Percentiles rank a stretch among this genome's conserved stretches.
Evolutionary conservation across 2,329 filamentous ascomycete species (phyloP).

Genomic region (Graphilbum fragrans): DNA sequence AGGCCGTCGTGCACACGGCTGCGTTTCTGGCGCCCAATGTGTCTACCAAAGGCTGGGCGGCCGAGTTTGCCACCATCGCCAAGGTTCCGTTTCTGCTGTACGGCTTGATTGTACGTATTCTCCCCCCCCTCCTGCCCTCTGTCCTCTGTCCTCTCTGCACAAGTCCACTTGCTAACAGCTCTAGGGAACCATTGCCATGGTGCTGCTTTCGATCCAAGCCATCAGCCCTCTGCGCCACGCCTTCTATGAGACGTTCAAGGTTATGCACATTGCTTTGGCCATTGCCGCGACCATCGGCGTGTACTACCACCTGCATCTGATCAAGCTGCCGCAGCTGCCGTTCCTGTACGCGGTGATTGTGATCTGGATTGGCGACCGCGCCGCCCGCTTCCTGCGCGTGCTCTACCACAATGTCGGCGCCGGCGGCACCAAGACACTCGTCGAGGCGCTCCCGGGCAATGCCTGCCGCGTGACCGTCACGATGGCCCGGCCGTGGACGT

Average conservation of each 20-base stretch:
- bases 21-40: constrained; percentile 40
- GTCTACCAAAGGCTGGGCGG: constrained; percentile 32
- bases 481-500: constrained; percentile 65
- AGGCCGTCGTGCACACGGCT: constrained; percentile 53
- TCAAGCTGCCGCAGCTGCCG: constrained; percentile 39
- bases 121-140: not conserved
- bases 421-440: constrained; percentile 54
- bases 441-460: constrained; percentile 67
- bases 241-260: constrained; percentile 68
- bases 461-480: constrained; percentile 61
- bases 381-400: constrained; percentile 44
- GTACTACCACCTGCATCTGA: constrained; percentile 53
- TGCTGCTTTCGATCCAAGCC: constrained; percentile 55
- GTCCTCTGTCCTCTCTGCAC: too few species aligned
- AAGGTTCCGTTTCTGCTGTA: constrained; percentile 38
- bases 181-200: constrained; percentile 46
- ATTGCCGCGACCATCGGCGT: constrained; percentile 47
- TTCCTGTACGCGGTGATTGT: constrained; percentile 50
- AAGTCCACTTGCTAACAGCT: not conserved
- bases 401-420: constrained; percentile 54
- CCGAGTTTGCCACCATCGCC: constrained; percentile 22
- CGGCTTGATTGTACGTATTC: constrained; percentile 49
- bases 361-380: constrained; percentile 57
- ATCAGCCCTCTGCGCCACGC: constrained; percentile 61
- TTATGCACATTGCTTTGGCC: constrained; percentile 56